Percentiles rank a stretch among this genome's conserved stretches.
Conservation (phyloP, 164 flowering plant species). For the Warburgia ugandensis region DNA sequence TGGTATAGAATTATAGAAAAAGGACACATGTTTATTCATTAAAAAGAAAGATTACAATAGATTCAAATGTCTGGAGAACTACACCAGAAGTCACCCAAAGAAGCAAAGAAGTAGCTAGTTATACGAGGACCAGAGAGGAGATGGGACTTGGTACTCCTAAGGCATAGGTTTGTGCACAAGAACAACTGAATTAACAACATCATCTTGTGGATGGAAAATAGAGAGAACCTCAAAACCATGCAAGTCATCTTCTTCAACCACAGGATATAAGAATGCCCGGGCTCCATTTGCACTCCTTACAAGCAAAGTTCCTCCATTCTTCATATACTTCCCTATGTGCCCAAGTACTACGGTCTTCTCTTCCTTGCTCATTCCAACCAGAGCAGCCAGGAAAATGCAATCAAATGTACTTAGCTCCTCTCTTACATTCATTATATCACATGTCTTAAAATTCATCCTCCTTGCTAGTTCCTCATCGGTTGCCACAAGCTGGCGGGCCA, state of each 20-base stretch:
- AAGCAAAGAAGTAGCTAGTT: no score
- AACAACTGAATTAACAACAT: conserved; percentile 47
- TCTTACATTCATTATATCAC: conserved; percentile 33
- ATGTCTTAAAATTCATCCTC: conserved; percentile 43
- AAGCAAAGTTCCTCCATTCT: conserved; percentile 30
- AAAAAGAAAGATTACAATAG: no score
- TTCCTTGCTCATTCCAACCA: conserved; percentile 54
- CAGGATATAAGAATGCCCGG: conserved; percentile 52
- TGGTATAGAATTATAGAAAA: no score
- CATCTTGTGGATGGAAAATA: conserved; percentile 44
- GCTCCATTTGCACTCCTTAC: conserved; percentile 56
- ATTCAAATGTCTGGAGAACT: no score
- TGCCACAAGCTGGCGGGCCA: conserved; percentile 21
- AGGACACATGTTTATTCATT: no score
- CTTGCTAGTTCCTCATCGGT: conserved; percentile 34
- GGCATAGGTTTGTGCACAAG: conserved; percentile 26
- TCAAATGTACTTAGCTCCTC: conserved; percentile 37
- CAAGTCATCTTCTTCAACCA: conserved; percentile 37
- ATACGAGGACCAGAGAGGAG: no score
- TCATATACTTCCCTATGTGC: conserved; percentile 43
- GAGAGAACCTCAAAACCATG: conserved; percentile 41
- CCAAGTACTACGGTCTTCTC: conserved; percentile 37
- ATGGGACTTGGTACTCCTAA: no score
- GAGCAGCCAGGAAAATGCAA: conserved; percentile 45
- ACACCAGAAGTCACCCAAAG: no score